These are phyloP conservation scores for Fragaria iinumae DNA, from an alignment of 306 rosid genomes.

Conservation along the genomic window DNA sequence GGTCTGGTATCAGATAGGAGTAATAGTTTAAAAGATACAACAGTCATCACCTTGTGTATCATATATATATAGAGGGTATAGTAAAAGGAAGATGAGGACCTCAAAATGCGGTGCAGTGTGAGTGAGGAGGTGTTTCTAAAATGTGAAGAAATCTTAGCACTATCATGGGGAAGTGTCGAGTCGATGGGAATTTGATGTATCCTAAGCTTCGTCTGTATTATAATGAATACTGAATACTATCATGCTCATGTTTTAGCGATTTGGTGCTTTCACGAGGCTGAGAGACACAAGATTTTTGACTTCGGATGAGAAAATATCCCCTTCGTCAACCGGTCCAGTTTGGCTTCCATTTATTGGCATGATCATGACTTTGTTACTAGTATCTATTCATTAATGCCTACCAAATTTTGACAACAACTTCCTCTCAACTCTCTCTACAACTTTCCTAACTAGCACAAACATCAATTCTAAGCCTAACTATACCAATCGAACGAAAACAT, in stretches of 20 bases:
- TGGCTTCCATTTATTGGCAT: neutral
- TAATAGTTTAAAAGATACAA: slow-evolving; percentile 28
- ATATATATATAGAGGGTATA: neutral
- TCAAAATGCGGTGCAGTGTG: slow-evolving; percentile 37
- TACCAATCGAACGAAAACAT: no score
- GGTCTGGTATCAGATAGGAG: neutral
- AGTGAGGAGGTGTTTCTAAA: slow-evolving; percentile 9
- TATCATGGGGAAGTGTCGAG: slow-evolving; percentile 58
- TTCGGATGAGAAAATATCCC: neutral
- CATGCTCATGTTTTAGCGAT: slow-evolving; percentile 10
- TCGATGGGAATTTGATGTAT: slow-evolving; percentile 44
- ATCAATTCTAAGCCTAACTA: no score
- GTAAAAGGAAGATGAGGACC: slow-evolving; percentile 25
- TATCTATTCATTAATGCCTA: no score
- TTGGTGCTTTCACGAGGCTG: neutral
- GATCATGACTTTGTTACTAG: no score
- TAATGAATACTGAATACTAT: neutral
- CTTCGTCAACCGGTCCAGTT: slow-evolving; percentile 1
- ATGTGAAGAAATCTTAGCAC: slow-evolving; percentile 37
- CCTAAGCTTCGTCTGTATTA: neutral
- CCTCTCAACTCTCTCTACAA: no score
- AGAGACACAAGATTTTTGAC: slow-evolving; percentile 4
- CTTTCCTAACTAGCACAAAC: no score
- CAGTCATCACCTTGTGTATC: slow-evolving; percentile 54
- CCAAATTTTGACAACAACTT: no score